Evolutionary conservation across 306 rosid species (phyloP), one percentile per base, ranked within the genome.

Genomic region (Oemleria cerasiformis): DNA sequence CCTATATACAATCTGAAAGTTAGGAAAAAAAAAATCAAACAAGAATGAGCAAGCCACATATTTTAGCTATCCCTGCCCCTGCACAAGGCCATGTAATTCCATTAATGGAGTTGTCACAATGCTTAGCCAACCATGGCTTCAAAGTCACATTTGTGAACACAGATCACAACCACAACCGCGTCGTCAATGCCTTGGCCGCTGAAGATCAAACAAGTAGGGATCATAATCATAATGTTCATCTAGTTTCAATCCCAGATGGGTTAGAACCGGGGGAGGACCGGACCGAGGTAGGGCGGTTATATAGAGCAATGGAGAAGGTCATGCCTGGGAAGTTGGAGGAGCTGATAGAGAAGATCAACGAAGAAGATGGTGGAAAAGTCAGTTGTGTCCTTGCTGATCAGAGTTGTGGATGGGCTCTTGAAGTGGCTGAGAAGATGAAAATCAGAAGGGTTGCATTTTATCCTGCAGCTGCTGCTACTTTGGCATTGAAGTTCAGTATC

Each of bases 231-330:
- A n/a, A n/a, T n/a, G n/a, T 88, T 39, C 73, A 51, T 6, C 58
- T 74, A 21, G 88, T 81, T 2, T 77, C 90, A 0, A 78, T 85
- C 47, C 86, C 92, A 3, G 90, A 88, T 73, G 90, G 88, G 17
- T 62, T 88, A 75, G 80, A 41, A 50, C 76, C 81, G 19, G 80
- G 78, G 59, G 84, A 81, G 59, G 84, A 81, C 30, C 77, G 85
- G 64, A 79, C 53, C 45, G 77, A 81, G 13, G 2, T 7, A 0
- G 51, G 77, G 7, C 49, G 20, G 41, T 19, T 49, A 5, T 49
- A 65, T 11, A 60, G 80, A 47, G 74, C 80, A 56, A 67, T 74
- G 9, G 0, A 1, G 8, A 16, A 50, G 40, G 74, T 78, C 67
- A 82, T 78, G 91, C 86, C 82, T 15, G 14, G 44, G 78, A 80